phyloP scores from a whole-genome alignment of 768 basidiomycete species.

The Termitomyces heimii region DNA sequence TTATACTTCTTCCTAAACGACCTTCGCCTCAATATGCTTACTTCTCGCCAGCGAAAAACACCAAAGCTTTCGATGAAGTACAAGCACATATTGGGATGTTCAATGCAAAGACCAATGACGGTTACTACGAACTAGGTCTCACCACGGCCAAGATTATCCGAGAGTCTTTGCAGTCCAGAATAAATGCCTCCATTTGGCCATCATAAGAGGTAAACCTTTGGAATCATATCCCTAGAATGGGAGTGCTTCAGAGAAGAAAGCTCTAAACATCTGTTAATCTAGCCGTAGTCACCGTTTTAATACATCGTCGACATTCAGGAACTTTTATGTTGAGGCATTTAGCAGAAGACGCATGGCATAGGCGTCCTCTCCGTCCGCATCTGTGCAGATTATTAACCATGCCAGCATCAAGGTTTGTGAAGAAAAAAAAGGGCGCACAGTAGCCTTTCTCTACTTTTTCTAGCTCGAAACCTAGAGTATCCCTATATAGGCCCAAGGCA shows the following conservation, averaged over 20 bases:
- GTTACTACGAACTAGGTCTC: slow-evolving; percentile 84
- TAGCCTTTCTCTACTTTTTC: slow-evolving; percentile 88
- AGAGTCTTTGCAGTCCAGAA: slow-evolving; percentile 39
- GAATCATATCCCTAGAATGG: not conserved
- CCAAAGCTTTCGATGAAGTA: slow-evolving; percentile 66
- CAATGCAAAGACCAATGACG: slow-evolving; percentile 72
- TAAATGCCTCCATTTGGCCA: slow-evolving; percentile 12
- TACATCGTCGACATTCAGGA: not conserved
- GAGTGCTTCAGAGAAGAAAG: not conserved
- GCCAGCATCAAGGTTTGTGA: not conserved
- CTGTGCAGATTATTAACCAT: slow-evolving; percentile 29
- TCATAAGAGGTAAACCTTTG: not conserved
- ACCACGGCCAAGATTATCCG: slow-evolving; percentile 55
- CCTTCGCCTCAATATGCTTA: slow-evolving; percentile 39
- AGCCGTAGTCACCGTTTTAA: not conserved
- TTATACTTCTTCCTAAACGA: slow-evolving; percentile 67
- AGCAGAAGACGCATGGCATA: slow-evolving; percentile 82
- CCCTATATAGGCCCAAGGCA: slow-evolving; percentile 81
- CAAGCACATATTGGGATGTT: slow-evolving; percentile 91
- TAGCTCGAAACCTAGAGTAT: slow-evolving; percentile 87
- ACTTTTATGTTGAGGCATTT: slow-evolving; percentile 16
- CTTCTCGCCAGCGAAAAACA: slow-evolving; percentile 65
- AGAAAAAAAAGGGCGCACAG: slow-evolving; percentile 45
- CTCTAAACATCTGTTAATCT: not conserved
- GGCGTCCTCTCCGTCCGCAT: slow-evolving; percentile 94